A percentile compares a stretch with the other conserved stretches of the same genome.
Conservation (phyloP, 2,329 filamentous ascomycete genomes). For the Neoscytalidium dimidiatum region DNA sequence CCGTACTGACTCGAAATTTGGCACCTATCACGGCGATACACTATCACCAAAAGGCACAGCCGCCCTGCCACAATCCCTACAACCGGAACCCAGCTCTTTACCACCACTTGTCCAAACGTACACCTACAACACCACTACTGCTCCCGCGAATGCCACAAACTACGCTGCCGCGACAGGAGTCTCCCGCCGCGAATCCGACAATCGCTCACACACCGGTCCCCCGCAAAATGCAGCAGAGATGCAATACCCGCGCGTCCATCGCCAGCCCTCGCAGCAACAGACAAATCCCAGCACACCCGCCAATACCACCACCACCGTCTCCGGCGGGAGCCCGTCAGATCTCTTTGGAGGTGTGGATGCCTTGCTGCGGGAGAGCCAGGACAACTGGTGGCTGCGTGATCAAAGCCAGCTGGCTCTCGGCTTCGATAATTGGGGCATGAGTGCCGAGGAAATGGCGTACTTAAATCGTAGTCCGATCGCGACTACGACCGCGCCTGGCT, state of each 20-base stretch:
- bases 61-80: conserved; percentile 21
- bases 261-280: neutral
- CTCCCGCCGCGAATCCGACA: conserved; percentile 3
- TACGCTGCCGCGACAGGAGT: neutral
- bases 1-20: conserved; percentile 78
- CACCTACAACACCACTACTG: neutral
- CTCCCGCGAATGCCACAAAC: neutral
- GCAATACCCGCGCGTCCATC: conserved; percentile 4
- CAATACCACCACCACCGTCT: neutral
- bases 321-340: conserved; percentile 48
- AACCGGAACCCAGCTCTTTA: neutral
- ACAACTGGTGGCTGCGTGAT: conserved; percentile 61
- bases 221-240: conserved; percentile 1
- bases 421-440: conserved; percentile 61
- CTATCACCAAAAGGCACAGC: conserved; percentile 6
- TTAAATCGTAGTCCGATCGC: neutral
- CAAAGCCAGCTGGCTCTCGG: conserved; percentile 62
- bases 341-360: conserved; percentile 63
- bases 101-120: conserved; percentile 6
- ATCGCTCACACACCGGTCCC: conserved; percentile 23
- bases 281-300: conserved; percentile 1
- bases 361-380: conserved; percentile 63
- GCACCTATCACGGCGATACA: conserved; percentile 52
- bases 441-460: conserved; percentile 10
- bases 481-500: neutral